phyloP scores from a whole-genome alignment of 768 basidiomycete genomes.

The Phanerochaete sordida region DNA sequence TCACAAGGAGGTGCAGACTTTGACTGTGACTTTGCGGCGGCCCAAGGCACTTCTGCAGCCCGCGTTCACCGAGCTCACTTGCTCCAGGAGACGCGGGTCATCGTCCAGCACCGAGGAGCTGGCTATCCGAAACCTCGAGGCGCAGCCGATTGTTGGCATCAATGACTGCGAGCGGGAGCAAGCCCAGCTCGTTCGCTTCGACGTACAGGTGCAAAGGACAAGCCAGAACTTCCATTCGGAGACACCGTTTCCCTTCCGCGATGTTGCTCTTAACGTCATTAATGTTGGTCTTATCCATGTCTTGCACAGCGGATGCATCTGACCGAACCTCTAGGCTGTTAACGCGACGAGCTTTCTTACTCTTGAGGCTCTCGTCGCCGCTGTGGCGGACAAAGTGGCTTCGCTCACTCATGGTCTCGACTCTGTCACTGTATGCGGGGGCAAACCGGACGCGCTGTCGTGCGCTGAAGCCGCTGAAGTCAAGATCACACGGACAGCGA shows the following conservation, averaged over 20 bases:
- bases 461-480: constrained; percentile 66
- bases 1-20: constrained; percentile 30
- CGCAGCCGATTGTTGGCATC: constrained; percentile 62
- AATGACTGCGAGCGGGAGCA: constrained; percentile 62
- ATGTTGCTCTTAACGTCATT: constrained; percentile 26
- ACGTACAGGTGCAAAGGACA: constrained; percentile 35
- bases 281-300: not conserved
- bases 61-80: constrained; percentile 38
- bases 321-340: constrained; percentile 38
- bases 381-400: constrained; percentile 47
- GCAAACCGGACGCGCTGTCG: constrained; percentile 70
- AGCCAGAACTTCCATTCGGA: constrained; percentile 10
- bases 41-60: constrained; percentile 51
- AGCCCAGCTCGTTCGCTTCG: constrained; percentile 56
- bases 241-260: constrained; percentile 36
- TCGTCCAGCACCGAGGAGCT: constrained; percentile 10
- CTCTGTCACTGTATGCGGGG: constrained; percentile 49
- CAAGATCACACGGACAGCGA: constrained; percentile 44
- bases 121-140: constrained; percentile 40
- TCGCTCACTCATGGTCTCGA: constrained; percentile 19
- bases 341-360: constrained; percentile 51
- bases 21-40: constrained; percentile 44
- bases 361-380: constrained; percentile 66
- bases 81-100: constrained; percentile 24
- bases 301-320: not conserved